Conservation (phyloP, 768 basidiomycete genomes). For the Hygrophoropsis aurantiaca region DNA sequence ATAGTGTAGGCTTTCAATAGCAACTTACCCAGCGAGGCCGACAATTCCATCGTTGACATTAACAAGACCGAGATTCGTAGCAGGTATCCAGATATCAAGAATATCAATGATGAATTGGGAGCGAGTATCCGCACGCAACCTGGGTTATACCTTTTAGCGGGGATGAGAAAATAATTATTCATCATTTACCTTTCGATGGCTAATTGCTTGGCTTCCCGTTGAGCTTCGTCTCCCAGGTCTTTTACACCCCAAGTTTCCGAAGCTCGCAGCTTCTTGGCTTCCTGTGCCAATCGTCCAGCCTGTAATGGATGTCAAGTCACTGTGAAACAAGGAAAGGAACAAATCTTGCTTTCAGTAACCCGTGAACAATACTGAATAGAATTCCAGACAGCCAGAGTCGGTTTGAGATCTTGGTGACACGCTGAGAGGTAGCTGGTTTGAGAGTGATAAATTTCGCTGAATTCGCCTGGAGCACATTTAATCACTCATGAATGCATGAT, state of each 20-base stretch:
- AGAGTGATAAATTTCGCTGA: conserved; percentile 63
- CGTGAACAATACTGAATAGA: conserved; percentile 70
- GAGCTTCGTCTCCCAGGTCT: conserved; percentile 62
- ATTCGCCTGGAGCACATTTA: conserved; percentile 49
- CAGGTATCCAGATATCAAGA: conserved; percentile 89
- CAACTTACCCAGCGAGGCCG: conserved; percentile 79
- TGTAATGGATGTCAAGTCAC: conserved; percentile 22
- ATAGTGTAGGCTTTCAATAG: neutral
- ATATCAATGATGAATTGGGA: conserved; percentile 84
- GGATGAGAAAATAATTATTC: neutral
- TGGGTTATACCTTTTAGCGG: conserved; percentile 25
- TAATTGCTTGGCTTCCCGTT: conserved; percentile 63
- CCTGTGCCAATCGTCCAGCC: conserved; percentile 62
- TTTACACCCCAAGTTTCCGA: conserved; percentile 57
- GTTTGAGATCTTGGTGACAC: conserved; percentile 65
- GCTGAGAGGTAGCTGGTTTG: conserved; percentile 58
- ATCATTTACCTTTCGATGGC: conserved; percentile 51
- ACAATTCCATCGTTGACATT: conserved; percentile 82
- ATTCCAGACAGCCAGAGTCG: conserved; percentile 91
- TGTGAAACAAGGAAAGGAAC: neutral
- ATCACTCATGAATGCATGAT: neutral
- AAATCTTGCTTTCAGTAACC: conserved; percentile 59
- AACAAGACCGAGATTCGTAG: conserved; percentile 73
- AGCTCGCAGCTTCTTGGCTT: conserved; percentile 51
- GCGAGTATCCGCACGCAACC: conserved; percentile 63